These are phyloP conservation scores for Thermothelomyces thermophilus DNA, from an alignment of 2,329 filamentous ascomycete species.

Conservation along the genomic window DNA sequence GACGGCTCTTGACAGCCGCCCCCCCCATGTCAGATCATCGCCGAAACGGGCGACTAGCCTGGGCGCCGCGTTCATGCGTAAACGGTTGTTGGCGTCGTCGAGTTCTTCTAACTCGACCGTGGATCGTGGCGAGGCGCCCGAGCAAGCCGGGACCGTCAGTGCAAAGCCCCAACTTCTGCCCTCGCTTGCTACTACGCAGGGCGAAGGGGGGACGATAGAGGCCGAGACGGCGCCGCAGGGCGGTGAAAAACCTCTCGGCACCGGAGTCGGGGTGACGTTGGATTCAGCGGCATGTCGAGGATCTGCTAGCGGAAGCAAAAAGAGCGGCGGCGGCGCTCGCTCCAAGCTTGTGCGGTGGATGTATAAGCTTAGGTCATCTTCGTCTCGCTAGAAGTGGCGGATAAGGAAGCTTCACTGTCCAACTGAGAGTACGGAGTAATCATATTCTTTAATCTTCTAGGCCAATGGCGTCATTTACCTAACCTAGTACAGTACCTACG, in stretches of 20 bases:
- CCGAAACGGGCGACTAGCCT: conserved; percentile 40
- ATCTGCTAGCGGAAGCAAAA: not conserved
- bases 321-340: conserved; percentile 5
- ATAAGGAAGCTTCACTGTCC: too few relatives aligned
- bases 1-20: conserved; percentile 15
- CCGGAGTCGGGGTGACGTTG: not conserved
- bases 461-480: too few relatives aligned
- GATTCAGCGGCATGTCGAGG: not conserved
- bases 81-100: conserved; percentile 26
- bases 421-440: too few relatives aligned
- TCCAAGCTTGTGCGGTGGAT: conserved; percentile 17
- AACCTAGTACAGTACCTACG: too few relatives aligned
- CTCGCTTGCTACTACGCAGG: not conserved
- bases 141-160: not conserved
- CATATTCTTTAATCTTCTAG: too few relatives aligned
- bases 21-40: not conserved
- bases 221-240: too few relatives aligned
- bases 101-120: not conserved
- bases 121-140: not conserved
- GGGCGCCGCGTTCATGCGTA: conserved; percentile 42
- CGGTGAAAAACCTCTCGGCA: too few relatives aligned
- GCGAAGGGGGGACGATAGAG: too few relatives aligned
- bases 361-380: conserved; percentile 12
- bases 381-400: conserved; percentile 2
- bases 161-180: not conserved